Evolutionary conservation across 1,284 basidiomycete genomes (phyloP), one percentile per base, ranked within the genome.

Genomic region (Moesziomyces aphidis): DNA sequence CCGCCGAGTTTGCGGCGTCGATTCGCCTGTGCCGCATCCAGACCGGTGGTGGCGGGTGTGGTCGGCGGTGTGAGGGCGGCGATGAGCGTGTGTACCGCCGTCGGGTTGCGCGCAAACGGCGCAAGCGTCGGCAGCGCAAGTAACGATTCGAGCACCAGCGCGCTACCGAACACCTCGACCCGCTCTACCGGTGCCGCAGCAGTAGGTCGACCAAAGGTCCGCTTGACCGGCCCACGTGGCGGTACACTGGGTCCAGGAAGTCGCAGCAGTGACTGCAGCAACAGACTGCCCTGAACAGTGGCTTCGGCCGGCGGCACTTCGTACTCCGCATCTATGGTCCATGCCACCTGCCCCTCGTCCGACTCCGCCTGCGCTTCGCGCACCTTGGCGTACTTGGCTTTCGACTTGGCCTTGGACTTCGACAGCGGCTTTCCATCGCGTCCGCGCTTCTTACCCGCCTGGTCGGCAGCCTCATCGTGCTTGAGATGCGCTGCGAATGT

Each of bases 231-330:
- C 5, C 36, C 67, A n/a, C 36, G 49, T 43, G 48, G 49, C 45
- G 77, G 48, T 62, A 53, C 31, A 26, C 49, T 34, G 62, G 81
- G 74, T 5, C 66, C 46, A 2, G 65, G 63, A 15, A 83, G 64
- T 10, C 64, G 66, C 1, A 70, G 51, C 0, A 83, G 55, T 7
- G 74, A 55, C 50, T 84, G 83, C 9, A 83, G 68, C 0, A 83
- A 56, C 13, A 84, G 45, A 49, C 79, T 82, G 10, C 82, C 79
- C 46, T 82, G 81, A 21, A 77, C 60, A 0, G 72, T 79, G 7
- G 57, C 50, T 52, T 68, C 62, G 2, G 21, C 21, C 1, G 55
- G 0, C 0, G 66, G 56, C 0, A 70, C 46, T 50, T 55, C 67
- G 51, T 51, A 67, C 9, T 39, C 34, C 24, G 24, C 50, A 48